phyloP scores from a whole-genome alignment of 495 filamentous ascomycete genomes.

The Podospora conica region DNA sequence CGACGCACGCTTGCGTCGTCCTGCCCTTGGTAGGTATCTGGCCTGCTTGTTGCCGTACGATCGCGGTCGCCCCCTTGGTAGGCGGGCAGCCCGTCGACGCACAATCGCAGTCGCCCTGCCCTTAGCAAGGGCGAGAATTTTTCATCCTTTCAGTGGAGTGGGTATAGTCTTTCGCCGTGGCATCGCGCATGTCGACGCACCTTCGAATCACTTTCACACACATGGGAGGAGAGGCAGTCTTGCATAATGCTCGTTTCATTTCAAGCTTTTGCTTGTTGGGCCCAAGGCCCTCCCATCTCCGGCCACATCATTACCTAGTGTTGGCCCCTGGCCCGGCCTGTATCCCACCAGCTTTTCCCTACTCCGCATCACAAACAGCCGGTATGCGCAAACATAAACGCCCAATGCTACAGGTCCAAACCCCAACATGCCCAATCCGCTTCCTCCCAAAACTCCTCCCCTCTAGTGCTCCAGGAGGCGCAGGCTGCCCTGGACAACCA shows the following conservation, averaged over 20 bases:
- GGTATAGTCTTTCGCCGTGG: no score
- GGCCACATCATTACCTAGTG: not conserved
- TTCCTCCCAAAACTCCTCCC: not conserved
- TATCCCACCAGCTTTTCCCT: not conserved
- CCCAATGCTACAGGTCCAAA: not conserved
- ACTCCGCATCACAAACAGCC: not conserved
- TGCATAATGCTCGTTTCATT: not conserved
- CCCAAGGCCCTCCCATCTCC: no score
- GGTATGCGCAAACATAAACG: not conserved
- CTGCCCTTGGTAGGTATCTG: no score
- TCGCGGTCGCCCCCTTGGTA: no score
- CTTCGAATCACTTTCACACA: no score
- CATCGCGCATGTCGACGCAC: no score
- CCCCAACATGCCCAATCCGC: not conserved
- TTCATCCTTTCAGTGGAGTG: no score
- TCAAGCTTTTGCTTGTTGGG: not conserved
- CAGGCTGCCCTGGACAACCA: constrained; percentile 97
- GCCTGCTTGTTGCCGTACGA: no score
- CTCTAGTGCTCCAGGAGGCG: constrained; percentile 85
- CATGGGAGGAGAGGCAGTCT: not conserved
- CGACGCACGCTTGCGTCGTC: no score
- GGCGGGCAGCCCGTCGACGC: no score
- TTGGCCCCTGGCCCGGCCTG: not conserved
- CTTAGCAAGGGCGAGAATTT: no score
- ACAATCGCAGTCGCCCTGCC: no score